phyloP scores from a whole-genome alignment of 106 monocot genomes.

The Acanthochlamys bracteata region DNA sequence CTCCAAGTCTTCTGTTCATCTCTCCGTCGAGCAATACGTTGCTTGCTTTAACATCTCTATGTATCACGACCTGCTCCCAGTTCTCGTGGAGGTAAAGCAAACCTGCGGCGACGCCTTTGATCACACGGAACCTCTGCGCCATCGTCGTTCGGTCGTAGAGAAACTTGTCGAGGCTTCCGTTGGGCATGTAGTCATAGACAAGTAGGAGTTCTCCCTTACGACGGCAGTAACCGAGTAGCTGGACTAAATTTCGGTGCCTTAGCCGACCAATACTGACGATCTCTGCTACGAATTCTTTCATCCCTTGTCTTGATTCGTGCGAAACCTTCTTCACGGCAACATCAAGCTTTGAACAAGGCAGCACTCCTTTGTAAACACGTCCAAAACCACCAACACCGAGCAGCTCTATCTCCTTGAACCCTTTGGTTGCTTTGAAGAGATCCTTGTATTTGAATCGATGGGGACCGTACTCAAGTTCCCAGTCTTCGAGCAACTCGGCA shows the following conservation, averaged over 20 bases:
- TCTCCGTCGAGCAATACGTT: constrained; percentile 19
- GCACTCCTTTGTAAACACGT: constrained; percentile 6
- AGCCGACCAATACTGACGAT: constrained; percentile 5
- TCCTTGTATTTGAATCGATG: constrained; percentile 6
- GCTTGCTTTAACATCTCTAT: constrained; percentile 23
- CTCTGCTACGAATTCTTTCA: constrained; percentile 9
- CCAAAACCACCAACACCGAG: constrained; percentile 4
- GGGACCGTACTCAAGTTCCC: constrained; percentile 1
- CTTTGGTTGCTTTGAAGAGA: constrained; percentile 4
- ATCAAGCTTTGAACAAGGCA: neutral
- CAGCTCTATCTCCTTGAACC: constrained; percentile 7
- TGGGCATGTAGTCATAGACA: constrained; percentile 10
- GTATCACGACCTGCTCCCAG: constrained; percentile 1
- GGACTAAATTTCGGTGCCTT: constrained; percentile 7
- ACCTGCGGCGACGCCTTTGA: constrained; percentile 7
- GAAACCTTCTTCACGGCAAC: constrained; percentile 7
- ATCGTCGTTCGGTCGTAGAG: neutral
- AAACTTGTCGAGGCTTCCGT: constrained; percentile 8
- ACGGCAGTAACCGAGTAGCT: constrained; percentile 8
- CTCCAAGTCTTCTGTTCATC: constrained; percentile 17
- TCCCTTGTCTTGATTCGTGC: constrained; percentile 7
- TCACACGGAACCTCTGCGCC: constrained; percentile 5
- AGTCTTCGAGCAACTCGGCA: constrained; percentile 15
- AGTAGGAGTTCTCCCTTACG: constrained; percentile 4
- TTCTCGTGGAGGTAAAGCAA: constrained; percentile 6